Conservation (phyloP, 2,329 filamentous ascomycete species). For the Talaromyces pinophilus region DNA sequence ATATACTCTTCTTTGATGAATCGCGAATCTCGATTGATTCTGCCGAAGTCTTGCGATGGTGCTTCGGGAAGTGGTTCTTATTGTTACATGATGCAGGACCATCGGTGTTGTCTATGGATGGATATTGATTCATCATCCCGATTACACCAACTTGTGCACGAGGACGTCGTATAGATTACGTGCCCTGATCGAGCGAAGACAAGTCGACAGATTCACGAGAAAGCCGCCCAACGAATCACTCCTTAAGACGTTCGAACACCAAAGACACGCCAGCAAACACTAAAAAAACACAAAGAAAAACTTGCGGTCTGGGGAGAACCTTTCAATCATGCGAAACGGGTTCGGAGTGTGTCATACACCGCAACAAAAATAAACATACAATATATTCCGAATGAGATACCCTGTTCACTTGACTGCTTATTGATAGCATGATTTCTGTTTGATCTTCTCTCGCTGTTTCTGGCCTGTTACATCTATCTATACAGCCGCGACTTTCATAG, state of each 20-base stretch:
- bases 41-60: background rate
- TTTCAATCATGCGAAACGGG: background rate
- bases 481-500: background rate
- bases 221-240: background rate
- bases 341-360: conserved; percentile 1
- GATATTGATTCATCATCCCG: background rate
- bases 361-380: conserved; percentile 4
- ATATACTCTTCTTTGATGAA: background rate
- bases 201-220: background rate
- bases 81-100: background rate
- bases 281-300: background rate
- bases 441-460: background rate
- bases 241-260: background rate
- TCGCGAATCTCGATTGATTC: background rate
- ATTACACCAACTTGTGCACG: background rate
- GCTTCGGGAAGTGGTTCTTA: background rate
- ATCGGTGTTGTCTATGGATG: background rate
- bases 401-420: conserved; percentile 14
- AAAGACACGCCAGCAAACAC: background rate
- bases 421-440: conserved; percentile 8
- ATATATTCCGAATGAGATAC: conserved; percentile 19
- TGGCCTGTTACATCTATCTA: background rate
- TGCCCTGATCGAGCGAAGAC: background rate
- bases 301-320: background rate
- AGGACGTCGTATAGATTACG: background rate